phyloP scores from a whole-genome alignment of 371 early-diverging fungal genomes.

The Apophysomyces sp. region DNA sequence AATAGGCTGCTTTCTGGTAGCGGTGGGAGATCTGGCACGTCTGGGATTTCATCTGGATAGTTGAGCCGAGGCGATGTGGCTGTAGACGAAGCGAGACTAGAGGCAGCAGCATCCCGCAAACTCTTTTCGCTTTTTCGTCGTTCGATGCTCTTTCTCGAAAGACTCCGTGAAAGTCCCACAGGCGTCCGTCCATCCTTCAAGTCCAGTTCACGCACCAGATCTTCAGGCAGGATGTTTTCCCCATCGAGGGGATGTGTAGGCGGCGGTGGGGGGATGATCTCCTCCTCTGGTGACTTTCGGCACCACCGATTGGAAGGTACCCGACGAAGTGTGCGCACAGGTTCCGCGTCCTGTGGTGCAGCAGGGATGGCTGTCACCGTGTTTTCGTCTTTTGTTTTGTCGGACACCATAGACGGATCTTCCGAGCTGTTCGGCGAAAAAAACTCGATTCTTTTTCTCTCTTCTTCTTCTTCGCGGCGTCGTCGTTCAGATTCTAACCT shows the following conservation, averaged over 20 bases:
- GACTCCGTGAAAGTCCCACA: conserved; percentile 14
- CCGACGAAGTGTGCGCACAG: conserved; percentile 6
- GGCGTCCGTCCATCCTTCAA: conserved; percentile 10
- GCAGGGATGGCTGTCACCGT: neutral
- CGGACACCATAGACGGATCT: neutral
- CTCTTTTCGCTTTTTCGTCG: conserved; percentile 27
- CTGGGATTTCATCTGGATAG: neutral
- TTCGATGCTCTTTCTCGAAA: conserved; percentile 30
- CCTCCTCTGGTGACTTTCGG: conserved; percentile 19
- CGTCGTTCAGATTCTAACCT: conserved; percentile 24
- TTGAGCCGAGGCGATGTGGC: conserved; percentile 7
- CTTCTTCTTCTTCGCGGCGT: conserved; percentile 34
- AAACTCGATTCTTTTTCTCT: conserved; percentile 25
- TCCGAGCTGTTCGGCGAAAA: conserved; percentile 8
- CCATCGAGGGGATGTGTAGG: neutral
- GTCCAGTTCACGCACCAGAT: conserved; percentile 19
- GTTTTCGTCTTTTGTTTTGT: neutral
- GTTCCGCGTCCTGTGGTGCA: neutral
- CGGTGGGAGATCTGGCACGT: neutral
- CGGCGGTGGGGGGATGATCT: neutral
- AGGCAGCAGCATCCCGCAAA: conserved; percentile 8
- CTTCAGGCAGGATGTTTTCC: conserved; percentile 15
- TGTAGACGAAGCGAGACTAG: conserved; percentile 8
- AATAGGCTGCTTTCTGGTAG: neutral
- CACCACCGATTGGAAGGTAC: conserved; percentile 45